Percentiles rank a stretch among this genome's conserved stretches.
Evolutionary conservation across 1,284 basidiomycete species (phyloP).

Genomic region (Dichomitus squalens): DNA sequence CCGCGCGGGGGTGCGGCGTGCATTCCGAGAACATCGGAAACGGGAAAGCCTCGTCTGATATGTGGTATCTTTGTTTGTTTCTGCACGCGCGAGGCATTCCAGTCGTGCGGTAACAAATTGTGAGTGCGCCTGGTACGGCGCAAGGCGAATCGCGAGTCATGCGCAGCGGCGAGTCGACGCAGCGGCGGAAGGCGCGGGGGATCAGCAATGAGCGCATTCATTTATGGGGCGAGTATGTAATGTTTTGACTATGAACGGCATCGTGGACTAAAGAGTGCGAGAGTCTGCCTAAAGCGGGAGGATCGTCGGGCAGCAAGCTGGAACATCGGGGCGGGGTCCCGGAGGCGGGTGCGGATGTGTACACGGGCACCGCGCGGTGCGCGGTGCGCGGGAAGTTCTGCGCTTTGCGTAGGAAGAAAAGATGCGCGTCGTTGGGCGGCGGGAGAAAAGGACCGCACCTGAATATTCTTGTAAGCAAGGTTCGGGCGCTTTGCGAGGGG

Average conservation of each 20-base stretch:
- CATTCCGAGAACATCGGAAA: slow-evolving; percentile 8
- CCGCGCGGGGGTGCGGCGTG: slow-evolving; percentile 1
- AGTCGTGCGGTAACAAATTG: neutral
- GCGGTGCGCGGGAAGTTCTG: neutral
- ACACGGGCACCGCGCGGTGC: slow-evolving; percentile 1
- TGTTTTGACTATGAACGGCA: neutral
- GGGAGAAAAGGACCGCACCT: no score
- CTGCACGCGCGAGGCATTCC: neutral
- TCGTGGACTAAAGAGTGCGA: slow-evolving; percentile 2
- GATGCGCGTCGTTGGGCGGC: no score
- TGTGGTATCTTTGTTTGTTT: neutral
- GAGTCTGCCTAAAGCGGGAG: neutral
- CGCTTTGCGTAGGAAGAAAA: no score
- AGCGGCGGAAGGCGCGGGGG: neutral
- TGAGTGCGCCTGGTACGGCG: neutral
- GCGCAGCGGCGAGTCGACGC: no score
- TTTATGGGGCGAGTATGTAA: neutral
- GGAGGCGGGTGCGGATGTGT: neutral
- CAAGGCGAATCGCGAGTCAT: neutral
- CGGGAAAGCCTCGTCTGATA: neutral
- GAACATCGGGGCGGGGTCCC: slow-evolving; percentile 9
- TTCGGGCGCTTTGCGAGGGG: no score
- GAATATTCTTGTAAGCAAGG: no score
- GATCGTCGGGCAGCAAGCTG: slow-evolving; percentile 7
- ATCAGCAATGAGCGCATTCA: neutral